phyloP scores from a whole-genome alignment of 306 rosid species.

The Echinosophora koreensis region DNA sequence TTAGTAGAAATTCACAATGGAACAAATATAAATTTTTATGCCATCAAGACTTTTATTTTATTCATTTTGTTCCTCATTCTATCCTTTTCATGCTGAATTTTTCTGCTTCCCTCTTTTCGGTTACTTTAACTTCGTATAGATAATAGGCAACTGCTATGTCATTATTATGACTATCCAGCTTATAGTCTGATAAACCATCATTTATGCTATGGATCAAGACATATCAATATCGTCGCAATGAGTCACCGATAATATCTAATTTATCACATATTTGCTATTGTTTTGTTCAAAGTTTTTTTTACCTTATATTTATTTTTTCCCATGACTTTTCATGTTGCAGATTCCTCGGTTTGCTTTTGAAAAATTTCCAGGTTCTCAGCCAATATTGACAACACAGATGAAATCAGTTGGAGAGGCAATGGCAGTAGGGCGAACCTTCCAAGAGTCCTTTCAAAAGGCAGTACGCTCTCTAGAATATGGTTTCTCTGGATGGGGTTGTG shows the following conservation, averaged over 20 bases:
- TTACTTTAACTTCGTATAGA: no score
- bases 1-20: background rate
- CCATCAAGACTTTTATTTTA: background rate
- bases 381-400: conserved; percentile 94
- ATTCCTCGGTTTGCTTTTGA: conserved; percentile 97
- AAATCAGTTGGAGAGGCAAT: conserved; percentile 97
- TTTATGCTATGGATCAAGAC: conserved; percentile 26
- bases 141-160: background rate
- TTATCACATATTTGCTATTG: conserved; percentile 1
- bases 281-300: conserved; percentile 15
- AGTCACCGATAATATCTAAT: background rate
- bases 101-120: background rate
- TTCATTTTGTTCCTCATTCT: background rate
- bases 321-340: conserved; percentile 59
- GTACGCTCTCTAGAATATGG: conserved; percentile 92
- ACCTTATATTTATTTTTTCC: conserved; percentile 21
- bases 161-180: background rate
- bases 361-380: conserved; percentile 98
- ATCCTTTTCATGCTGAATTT: background rate
- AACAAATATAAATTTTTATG: background rate
- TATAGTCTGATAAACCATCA: conserved; percentile 23
- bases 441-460: conserved; percentile 96
- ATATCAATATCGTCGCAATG: background rate
- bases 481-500: conserved; percentile 92
- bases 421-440: conserved; percentile 96